A percentile compares a stretch with the other conserved stretches of the same genome.
Conservation (phyloP, 225 moss, liverwort and hornwort genomes). For the Polytrichum formosum region DNA sequence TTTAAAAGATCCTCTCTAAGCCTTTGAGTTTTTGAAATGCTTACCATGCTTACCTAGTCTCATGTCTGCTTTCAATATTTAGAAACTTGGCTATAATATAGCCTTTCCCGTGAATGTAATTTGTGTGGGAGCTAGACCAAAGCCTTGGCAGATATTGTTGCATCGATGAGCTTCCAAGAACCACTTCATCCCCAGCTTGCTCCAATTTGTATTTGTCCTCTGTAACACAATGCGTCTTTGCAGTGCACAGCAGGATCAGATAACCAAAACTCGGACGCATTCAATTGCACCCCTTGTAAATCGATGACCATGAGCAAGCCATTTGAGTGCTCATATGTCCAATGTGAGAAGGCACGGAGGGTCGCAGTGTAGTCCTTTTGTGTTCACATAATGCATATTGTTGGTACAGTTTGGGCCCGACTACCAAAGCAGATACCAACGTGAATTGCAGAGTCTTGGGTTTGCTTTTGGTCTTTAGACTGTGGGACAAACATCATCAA, state of each 20-base stretch:
- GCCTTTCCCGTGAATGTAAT: neutral
- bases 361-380: conserved; percentile 51
- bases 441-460: conserved; percentile 4
- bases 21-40: too few relatives aligned
- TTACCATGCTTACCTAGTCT: too few relatives aligned
- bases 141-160: conserved; percentile 7
- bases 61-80: too few relatives aligned
- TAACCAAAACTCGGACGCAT: conserved; percentile 39
- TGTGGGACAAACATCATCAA: neutral
- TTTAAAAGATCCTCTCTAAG: too few relatives aligned
- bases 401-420: conserved; percentile 11
- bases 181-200: neutral
- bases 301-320: conserved; percentile 57
- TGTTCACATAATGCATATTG: conserved; percentile 52
- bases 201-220: conserved; percentile 3
- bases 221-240: conserved; percentile 41
- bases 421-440: conserved; percentile 1
- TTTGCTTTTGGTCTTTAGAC: neutral
- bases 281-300: conserved; percentile 46
- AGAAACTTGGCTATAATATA: neutral
- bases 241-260: conserved; percentile 62
- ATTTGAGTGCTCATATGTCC: conserved; percentile 50
- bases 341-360: conserved; percentile 53
- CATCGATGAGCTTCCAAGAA: conserved; percentile 6
- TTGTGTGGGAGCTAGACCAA: neutral